These are phyloP conservation scores for Sporothrix curviconia DNA, from an alignment of 2,329 filamentous ascomycete genomes.

Conservation along the genomic window DNA sequence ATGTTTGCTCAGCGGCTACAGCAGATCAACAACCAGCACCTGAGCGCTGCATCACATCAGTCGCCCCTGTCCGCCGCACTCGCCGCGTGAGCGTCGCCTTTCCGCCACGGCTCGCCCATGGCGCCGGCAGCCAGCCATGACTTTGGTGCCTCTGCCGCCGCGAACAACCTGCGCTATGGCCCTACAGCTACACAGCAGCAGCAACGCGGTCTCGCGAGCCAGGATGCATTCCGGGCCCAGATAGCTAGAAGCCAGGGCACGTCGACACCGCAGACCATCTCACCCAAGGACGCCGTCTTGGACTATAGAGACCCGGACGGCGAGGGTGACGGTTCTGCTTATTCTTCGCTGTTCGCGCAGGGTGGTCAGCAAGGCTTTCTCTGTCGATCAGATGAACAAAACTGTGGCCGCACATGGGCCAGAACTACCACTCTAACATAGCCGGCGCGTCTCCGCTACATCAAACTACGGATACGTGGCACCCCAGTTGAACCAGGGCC, in stretches of 20 bases:
- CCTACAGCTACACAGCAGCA: conserved; percentile 51
- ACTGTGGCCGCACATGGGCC: conserved; percentile 21
- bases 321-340: conserved; percentile 41
- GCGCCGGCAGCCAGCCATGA: conserved; percentile 43
- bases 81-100: conserved; percentile 72
- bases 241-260: conserved; percentile 36
- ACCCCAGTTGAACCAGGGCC: conserved; percentile 29
- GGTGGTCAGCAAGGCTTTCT: conserved; percentile 40
- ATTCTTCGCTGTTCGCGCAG: conserved; percentile 60
- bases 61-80: conserved; percentile 38
- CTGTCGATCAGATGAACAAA: conserved; percentile 33
- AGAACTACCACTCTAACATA: conserved; percentile 21
- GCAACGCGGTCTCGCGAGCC: conserved; percentile 36
- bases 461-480: conserved; percentile 28
- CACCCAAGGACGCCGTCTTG: conserved; percentile 82
- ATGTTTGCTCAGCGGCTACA: conserved; percentile 71
- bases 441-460: conserved; percentile 17
- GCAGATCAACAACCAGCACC: conserved; percentile 68
- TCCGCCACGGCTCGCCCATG: conserved; percentile 63
- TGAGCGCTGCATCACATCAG: conserved; percentile 46
- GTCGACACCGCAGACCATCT: conserved; percentile 73
- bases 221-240: conserved; percentile 46
- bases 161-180: conserved; percentile 27
- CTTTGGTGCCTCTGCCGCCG: conserved; percentile 26
- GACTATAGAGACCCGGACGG: conserved; percentile 75